Conservation (phyloP, 1,284 basidiomycete species). For the Volvariella surrecta region DNA sequence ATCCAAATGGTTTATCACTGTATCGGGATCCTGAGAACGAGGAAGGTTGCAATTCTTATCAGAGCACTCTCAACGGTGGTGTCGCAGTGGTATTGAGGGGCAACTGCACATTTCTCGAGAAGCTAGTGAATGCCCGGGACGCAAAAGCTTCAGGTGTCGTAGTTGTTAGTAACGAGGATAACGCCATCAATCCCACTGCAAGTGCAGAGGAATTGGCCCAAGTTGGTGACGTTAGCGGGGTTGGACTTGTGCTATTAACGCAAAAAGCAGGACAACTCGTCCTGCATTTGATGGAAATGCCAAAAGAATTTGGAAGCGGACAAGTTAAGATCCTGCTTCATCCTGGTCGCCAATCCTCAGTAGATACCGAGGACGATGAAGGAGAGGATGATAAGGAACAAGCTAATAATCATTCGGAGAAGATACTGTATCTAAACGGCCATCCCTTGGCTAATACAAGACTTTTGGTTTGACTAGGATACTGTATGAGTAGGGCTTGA, state of each 20-base stretch:
- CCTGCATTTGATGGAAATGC: conserved; percentile 42
- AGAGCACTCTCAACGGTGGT: conserved; percentile 34
- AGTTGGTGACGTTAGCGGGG: conserved; percentile 49
- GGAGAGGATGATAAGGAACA: conserved; percentile 14
- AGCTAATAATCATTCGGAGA: conserved; percentile 25
- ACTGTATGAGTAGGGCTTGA: conserved; percentile 9
- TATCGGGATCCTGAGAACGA: conserved; percentile 40
- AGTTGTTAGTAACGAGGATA: conserved; percentile 57
- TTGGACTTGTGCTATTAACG: conserved; percentile 53
- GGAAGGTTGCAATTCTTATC: conserved; percentile 53
- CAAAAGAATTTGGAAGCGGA: conserved; percentile 35
- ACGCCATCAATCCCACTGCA: conserved; percentile 59
- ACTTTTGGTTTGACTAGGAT: conserved; percentile 41
- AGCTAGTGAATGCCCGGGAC: conserved; percentile 54
- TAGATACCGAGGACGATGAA: conserved; percentile 15
- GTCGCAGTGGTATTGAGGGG: conserved; percentile 60
- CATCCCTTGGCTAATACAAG: conserved; percentile 71
- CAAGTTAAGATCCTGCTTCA: conserved; percentile 48
- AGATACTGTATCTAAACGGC: conserved; percentile 68
- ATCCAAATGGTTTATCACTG: conserved; percentile 41
- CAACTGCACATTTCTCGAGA: conserved; percentile 77
- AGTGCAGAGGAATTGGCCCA: conserved; percentile 43
- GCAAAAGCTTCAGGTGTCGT: conserved; percentile 71
- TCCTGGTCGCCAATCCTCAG: conserved; percentile 21
- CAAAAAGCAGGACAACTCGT: conserved; percentile 42